Conservation (phyloP, 139 green algal genomes). For the Coelastrella sp. region DNA sequence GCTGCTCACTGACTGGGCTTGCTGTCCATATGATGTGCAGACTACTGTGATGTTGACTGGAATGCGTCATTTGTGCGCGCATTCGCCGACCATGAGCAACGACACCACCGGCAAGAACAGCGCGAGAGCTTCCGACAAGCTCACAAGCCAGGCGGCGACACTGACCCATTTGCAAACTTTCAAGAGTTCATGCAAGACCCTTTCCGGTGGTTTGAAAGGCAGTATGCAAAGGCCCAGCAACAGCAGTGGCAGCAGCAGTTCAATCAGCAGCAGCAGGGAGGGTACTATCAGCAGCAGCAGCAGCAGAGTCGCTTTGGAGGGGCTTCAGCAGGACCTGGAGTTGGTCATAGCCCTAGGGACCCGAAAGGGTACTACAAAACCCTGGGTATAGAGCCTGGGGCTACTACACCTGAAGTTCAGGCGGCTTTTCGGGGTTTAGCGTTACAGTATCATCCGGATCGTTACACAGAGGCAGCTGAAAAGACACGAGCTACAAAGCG, state of each 20-base stretch:
- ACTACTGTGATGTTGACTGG: slow-evolving; percentile 36
- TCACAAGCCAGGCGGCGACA: neutral
- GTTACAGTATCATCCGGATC: slow-evolving; percentile 37
- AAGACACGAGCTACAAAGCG: slow-evolving; percentile 23
- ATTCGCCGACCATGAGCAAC: neutral
- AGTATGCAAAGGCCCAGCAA: slow-evolving; percentile 19
- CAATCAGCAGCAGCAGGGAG: neutral
- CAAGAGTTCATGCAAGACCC: slow-evolving; percentile 24
- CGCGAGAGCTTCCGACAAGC: slow-evolving; percentile 3
- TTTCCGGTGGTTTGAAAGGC: slow-evolving; percentile 36
- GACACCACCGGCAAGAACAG: slow-evolving; percentile 13
- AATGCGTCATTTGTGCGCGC: slow-evolving; percentile 20
- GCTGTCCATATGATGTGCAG: neutral
- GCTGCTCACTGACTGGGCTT: neutral
- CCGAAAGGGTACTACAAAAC: slow-evolving; percentile 25
- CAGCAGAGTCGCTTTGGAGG: neutral
- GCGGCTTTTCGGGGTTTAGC: slow-evolving; percentile 39
- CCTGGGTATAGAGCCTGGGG: slow-evolving; percentile 25
- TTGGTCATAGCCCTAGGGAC: neutral
- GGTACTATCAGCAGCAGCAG: slow-evolving; percentile 12
- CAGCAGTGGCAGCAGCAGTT: slow-evolving; percentile 37
- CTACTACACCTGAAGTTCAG: slow-evolving; percentile 11
- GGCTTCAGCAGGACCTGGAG: neutral
- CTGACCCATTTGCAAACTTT: neutral
- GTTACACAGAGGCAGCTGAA: slow-evolving; percentile 8